Evolutionary conservation across 169 alveolate genomes (phyloP), one percentile per base, ranked within the genome.

Genomic region (Eimeria acervulina): DNA sequence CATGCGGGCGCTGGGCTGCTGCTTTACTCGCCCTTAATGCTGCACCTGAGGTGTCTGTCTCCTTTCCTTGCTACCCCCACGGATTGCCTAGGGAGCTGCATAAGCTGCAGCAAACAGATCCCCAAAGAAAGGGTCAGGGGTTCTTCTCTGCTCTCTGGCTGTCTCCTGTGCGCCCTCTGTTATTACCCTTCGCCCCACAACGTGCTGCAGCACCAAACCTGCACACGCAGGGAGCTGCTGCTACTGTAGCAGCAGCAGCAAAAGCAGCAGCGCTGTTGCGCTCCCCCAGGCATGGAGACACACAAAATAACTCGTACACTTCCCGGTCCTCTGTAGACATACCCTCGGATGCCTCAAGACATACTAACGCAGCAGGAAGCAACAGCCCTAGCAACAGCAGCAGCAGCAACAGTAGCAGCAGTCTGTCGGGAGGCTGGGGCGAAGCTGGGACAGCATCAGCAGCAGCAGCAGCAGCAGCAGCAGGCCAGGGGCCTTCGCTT

Each of bases 21-120:
- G 94, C 94, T 1, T 52, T 87, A 6, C 61, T 87, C n/a, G 36
- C 55, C 23, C 83, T 87, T 33, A 87, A 87, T 52, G 94, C 94
- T 3, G 55, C 83, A 19, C 94, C 94, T 28, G 44, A 31, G 12
- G 94, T 87, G 8, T 68, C 81, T n/a, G 78, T 87, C 55, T 31
- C 94, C 59, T 52, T 31, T 40, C 94, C 94, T 26, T 52, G 19
- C 66, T 87, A 87, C 40, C 31, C 83, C 40, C 61, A 87, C 17
- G 94, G 94, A 6, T 15, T 87, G 40, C 59, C 83, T 19, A 40
- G 83, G 0, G 83, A 87, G 31, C 19, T 87, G 21, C 83, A 55
- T 38, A 38, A 13, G 55, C 33, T 17, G 33, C 55, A 19, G 6
- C 28, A 31, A 6, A 87, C 94, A 23, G 83, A 87, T 38, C 94